Evolutionary conservation across 768 basidiomycete genomes (phyloP).

Genomic region (Postia placenta): DNA sequence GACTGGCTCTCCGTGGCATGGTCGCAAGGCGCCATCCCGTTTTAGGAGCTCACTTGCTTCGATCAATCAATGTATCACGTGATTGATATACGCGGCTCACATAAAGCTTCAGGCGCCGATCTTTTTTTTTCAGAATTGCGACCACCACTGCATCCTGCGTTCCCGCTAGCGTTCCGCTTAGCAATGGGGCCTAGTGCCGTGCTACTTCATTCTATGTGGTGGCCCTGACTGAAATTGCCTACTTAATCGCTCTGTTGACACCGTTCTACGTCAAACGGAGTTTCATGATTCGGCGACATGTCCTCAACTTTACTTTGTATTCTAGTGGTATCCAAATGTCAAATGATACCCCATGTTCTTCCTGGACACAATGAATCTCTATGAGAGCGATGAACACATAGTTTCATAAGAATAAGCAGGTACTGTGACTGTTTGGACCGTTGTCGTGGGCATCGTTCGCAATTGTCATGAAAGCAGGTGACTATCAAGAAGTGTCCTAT

Average conservation of each 20-base stretch:
- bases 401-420: too few relatives aligned
- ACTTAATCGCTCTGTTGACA: conserved; percentile 83
- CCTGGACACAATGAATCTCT: too few relatives aligned
- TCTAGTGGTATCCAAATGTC: too few relatives aligned
- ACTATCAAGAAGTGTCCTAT: too few relatives aligned
- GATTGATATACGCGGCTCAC: not conserved
- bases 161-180: conserved; percentile 57
- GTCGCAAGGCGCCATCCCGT: too few relatives aligned
- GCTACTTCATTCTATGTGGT: conserved; percentile 29
- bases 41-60: not conserved
- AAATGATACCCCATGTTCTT: too few relatives aligned
- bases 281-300: conserved; percentile 81
- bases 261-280: conserved; percentile 64
- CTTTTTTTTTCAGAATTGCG: conserved; percentile 30
- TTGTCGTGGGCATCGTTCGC: not conserved
- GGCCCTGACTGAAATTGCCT: conserved; percentile 54
- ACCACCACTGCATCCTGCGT: conserved; percentile 40
- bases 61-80: not conserved
- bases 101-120: not conserved
- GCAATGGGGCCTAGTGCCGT: conserved; percentile 38
- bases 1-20: too few relatives aligned
- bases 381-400: too few relatives aligned
- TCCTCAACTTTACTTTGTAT: too few relatives aligned
- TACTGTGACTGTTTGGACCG: too few relatives aligned
- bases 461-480: too few relatives aligned